phyloP scores from a whole-genome alignment of 495 filamentous ascomycete species.

The Staphylotrichum longicolle region DNA sequence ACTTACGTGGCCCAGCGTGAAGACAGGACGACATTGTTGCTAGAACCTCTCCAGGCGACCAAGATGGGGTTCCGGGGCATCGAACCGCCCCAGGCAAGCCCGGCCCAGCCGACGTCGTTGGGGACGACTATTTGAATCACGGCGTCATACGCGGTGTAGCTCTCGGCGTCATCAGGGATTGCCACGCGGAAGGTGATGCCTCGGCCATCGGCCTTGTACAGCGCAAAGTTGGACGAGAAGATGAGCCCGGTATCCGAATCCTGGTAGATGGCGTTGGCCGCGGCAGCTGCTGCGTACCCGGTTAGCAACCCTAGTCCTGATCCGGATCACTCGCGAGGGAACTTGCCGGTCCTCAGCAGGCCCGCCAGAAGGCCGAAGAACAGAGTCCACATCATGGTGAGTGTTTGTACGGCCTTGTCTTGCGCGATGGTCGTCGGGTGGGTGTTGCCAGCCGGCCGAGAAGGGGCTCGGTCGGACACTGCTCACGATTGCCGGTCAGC shows the following conservation, averaged over 20 bases:
- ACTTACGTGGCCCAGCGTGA: constrained; percentile 43
- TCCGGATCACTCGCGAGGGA: not conserved
- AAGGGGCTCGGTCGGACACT: not conserved
- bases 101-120: constrained; percentile 43
- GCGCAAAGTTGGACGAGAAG: constrained; percentile 42
- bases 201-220: constrained; percentile 38
- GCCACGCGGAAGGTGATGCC: constrained; percentile 43
- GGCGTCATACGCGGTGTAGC: constrained; percentile 36
- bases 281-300: constrained; percentile 22
- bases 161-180: constrained; percentile 33
- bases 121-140: constrained; percentile 47
- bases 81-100: constrained; percentile 43
- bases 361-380: constrained; percentile 28
- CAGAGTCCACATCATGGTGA: constrained; percentile 28
- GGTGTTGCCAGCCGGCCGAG: not conserved
- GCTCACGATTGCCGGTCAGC: not conserved
- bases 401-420: not conserved
- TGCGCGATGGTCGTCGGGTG: too few relatives aligned
- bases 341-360: constrained; percentile 25
- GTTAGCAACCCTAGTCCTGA: constrained; percentile 15
- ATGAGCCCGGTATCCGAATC: constrained; percentile 52
- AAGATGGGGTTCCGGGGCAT: constrained; percentile 44
- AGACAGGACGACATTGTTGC: constrained; percentile 30
- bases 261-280: constrained; percentile 33
- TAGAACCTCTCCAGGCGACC: constrained; percentile 36